Percentiles rank a stretch among this genome's conserved stretches.
These are phyloP conservation scores for Kitagawia praeruptora DNA, from an alignment of 129 eudicot species.

Conservation along the genomic window DNA sequence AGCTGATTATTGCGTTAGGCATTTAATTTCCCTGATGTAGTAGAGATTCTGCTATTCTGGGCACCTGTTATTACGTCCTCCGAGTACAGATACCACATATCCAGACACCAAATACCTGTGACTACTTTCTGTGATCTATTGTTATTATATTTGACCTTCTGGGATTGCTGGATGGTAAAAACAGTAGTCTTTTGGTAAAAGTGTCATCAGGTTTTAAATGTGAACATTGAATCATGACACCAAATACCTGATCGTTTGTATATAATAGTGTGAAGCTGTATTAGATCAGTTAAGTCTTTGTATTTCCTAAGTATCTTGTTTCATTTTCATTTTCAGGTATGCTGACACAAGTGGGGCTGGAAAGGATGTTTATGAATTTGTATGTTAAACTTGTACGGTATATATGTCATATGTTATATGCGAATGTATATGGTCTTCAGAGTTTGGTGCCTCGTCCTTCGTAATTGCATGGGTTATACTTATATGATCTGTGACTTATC, in stretches of 20 bases:
- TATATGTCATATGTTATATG: background rate
- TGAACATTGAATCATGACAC: background rate
- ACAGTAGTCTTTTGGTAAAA: background rate
- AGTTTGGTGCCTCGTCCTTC: background rate
- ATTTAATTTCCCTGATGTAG: background rate
- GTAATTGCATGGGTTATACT: background rate
- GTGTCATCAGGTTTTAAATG: background rate
- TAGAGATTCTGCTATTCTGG: background rate
- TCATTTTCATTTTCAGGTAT: slow-evolving; percentile 40
- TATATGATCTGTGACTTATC: background rate
- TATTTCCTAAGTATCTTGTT: background rate
- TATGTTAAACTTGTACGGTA: slow-evolving; percentile 36
- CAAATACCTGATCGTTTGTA: background rate
- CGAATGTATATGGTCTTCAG: background rate
- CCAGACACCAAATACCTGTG: too few relatives aligned
- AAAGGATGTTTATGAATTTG: slow-evolving; percentile 92
- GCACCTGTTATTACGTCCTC: background rate
- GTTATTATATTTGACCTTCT: background rate
- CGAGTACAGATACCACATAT: too few relatives aligned
- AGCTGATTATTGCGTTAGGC: background rate
- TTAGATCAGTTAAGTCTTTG: background rate
- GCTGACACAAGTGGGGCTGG: slow-evolving; percentile 99
- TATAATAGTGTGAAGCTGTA: background rate
- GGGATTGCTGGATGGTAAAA: background rate
- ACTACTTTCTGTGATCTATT: too few relatives aligned